Evolutionary conservation across 768 basidiomycete species (phyloP).

Genomic region (Tulasnella sp.): DNA sequence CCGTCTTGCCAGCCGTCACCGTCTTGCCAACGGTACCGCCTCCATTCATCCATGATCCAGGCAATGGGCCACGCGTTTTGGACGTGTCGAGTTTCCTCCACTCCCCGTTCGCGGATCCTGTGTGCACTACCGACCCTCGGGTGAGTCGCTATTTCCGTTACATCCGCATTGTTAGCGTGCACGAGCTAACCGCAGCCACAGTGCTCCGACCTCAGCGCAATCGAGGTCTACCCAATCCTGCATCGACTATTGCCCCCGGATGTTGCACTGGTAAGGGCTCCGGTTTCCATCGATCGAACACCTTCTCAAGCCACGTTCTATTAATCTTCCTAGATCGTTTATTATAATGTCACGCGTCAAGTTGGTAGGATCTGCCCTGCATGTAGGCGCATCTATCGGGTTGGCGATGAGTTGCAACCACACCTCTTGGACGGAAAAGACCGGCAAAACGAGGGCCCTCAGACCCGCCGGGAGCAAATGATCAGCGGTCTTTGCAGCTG

Average conservation of each 20-base stretch:
- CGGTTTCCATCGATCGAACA: constrained; percentile 2
- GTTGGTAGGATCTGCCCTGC: constrained; percentile 71
- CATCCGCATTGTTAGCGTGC: neutral
- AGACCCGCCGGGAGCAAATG: constrained; percentile 17
- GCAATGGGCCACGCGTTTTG: constrained; percentile 72
- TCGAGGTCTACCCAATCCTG: constrained; percentile 72
- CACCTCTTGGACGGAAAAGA: constrained; percentile 30
- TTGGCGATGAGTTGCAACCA: constrained; percentile 63
- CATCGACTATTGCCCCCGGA: constrained; percentile 66
- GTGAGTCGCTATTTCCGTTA: neutral
- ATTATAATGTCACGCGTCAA: constrained; percentile 80
- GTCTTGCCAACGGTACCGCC: constrained; percentile 10
- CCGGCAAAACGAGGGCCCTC: constrained; percentile 21
- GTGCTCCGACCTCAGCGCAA: constrained; percentile 73
- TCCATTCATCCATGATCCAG: constrained; percentile 73
- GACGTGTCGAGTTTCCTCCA: constrained; percentile 61
- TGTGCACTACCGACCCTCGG: constrained; percentile 54
- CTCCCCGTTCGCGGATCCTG: constrained; percentile 64
- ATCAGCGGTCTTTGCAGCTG: constrained; percentile 30
- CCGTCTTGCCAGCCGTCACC: neutral
- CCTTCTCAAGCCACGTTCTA: constrained; percentile 2
- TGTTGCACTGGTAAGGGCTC: constrained; percentile 56
- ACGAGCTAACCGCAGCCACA: constrained; percentile 35
- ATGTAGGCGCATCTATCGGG: constrained; percentile 65
- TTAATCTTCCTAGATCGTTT: constrained; percentile 52